Evolutionary conservation across 2,329 filamentous ascomycete species (phyloP).

Genomic region (Penicillium sp.): DNA sequence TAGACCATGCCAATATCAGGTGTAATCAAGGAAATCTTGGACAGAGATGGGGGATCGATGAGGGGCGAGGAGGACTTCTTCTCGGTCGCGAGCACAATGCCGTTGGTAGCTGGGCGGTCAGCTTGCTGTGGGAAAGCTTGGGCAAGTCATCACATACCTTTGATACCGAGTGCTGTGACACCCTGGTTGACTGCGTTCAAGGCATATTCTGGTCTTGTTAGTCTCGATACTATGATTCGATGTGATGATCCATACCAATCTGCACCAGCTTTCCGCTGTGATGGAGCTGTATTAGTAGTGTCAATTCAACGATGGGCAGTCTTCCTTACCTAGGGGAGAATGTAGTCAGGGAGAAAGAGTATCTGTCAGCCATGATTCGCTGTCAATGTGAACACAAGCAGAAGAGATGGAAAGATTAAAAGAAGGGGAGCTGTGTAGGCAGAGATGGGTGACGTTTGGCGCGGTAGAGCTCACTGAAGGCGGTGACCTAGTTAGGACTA

Average conservation of each 20-base stretch:
- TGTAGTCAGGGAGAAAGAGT: slow-evolving; percentile 98
- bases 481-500: slow-evolving; percentile 22
- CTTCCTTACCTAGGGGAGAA: slow-evolving; percentile 84
- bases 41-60: slow-evolving; percentile 90
- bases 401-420: slow-evolving; percentile 16
- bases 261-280: slow-evolving; percentile 95
- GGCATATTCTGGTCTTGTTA: slow-evolving; percentile 76
- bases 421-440: slow-evolving; percentile 24
- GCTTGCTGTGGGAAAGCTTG: slow-evolving; percentile 4
- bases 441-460: slow-evolving; percentile 34
- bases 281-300: slow-evolving; percentile 46
- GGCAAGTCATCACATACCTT: slow-evolving; percentile 62
- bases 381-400: slow-evolving; percentile 16
- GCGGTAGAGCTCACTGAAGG: slow-evolving; percentile 26
- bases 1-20: slow-evolving; percentile 99
- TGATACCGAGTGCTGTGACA: slow-evolving; percentile 97
- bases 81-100: slow-evolving; percentile 97
- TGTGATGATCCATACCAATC: slow-evolving; percentile 66
- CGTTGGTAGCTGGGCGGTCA: slow-evolving; percentile 77
- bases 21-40: slow-evolving; percentile 96
- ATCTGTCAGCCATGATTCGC: slow-evolving; percentile 84
- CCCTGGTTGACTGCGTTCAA: slow-evolving; percentile 99
- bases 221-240: slow-evolving; percentile 2
- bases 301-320: slow-evolving; percentile 14
- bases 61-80: slow-evolving; percentile 99